phyloP scores from a whole-genome alignment of 2,329 filamentous ascomycete genomes.

The Paecilomyces sp. region DNA sequence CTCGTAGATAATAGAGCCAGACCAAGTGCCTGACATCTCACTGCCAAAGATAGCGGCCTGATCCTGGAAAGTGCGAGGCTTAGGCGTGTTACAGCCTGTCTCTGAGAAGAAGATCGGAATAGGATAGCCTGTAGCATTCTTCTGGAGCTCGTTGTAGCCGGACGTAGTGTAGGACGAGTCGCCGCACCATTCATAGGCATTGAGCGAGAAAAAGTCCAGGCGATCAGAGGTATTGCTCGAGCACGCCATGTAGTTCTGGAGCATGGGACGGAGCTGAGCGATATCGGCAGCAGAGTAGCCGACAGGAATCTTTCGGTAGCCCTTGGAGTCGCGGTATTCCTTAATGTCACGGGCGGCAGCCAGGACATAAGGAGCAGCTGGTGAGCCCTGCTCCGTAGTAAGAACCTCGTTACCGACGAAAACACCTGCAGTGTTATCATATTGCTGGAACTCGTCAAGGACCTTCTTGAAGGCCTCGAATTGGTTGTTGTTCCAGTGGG shows the following conservation, averaged over 20 bases:
- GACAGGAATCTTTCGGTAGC: slow-evolving; percentile 73
- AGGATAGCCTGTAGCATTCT: slow-evolving; percentile 61
- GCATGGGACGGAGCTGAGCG: slow-evolving; percentile 57
- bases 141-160: slow-evolving; percentile 63
- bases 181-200: slow-evolving; percentile 79
- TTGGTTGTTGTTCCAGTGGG: slow-evolving; percentile 68
- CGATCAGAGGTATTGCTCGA: slow-evolving; percentile 59
- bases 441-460: slow-evolving; percentile 69
- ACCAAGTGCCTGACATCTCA: slow-evolving; percentile 64
- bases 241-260: slow-evolving; percentile 72
- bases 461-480: slow-evolving; percentile 61
- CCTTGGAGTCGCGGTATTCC: slow-evolving; percentile 66
- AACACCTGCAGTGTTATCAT: slow-evolving; percentile 74
- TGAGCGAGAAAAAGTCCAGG: slow-evolving; percentile 78
- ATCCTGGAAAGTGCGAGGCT: slow-evolving; percentile 45
- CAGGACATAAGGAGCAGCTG: slow-evolving; percentile 74
- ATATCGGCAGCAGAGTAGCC: slow-evolving; percentile 88
- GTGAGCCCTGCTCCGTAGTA: slow-evolving; percentile 40
- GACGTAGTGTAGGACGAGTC: slow-evolving; percentile 49
- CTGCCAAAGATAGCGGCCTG: slow-evolving; percentile 69
- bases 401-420: slow-evolving; percentile 86
- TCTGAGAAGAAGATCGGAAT: slow-evolving; percentile 89
- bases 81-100: slow-evolving; percentile 65
- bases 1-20: slow-evolving; percentile 78
- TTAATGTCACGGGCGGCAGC: slow-evolving; percentile 76